Base-by-base conservation (phyloP, 2,329 filamentous ascomycete genomes). In the Aspergillus spinulosporus region DNA sequence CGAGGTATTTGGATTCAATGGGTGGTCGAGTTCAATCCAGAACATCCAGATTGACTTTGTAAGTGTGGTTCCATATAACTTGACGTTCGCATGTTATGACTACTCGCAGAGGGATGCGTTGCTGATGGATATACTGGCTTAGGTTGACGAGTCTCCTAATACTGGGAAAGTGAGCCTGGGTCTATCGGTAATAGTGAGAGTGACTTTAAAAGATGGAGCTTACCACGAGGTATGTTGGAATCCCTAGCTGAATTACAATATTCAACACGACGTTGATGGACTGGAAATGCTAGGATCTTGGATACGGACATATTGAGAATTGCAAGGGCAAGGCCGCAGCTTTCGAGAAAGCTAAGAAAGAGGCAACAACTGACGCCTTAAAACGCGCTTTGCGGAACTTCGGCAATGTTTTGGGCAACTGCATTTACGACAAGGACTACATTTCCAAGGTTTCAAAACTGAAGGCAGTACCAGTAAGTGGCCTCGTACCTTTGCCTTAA, bases 281-380 rank as follows among this genome's bases (percentile, higher is more conserved):
- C 28, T 14, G 2, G 32, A 8, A 2, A 52, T 49, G 9, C 5
- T 55, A 84, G 82, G 94, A 99, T 70, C 88, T 97, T 60, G 94
- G 94, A 29, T 99, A 99, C 68, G 94, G 94, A 5, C 90, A 94
- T 64, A 96, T 96, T 65, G 93, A 97, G 73, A 99, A 99, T 68
- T 91, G 88, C 73, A 95, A 93, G 75, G 89, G 90, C 54, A 99
- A 99, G 76, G 93, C 92, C 2, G 88, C 90, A 50, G 94, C 93
- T 0, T 99, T 97, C 68, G 94, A 99, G 72, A 99, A 99, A 76
- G 92, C 94, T 1, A 99, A 97, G 79, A 99, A 99, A 73, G 92
- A 97, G 77, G 95, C 91, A 5, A 95, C 92, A 2, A 97, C 95
- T 7, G 94, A 99, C 75, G 94, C 87, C 1, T 72, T 99, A 70